These are phyloP conservation scores for Helianthus tuberosus DNA, from an alignment of 129 eudicot species.

Conservation along the genomic window DNA sequence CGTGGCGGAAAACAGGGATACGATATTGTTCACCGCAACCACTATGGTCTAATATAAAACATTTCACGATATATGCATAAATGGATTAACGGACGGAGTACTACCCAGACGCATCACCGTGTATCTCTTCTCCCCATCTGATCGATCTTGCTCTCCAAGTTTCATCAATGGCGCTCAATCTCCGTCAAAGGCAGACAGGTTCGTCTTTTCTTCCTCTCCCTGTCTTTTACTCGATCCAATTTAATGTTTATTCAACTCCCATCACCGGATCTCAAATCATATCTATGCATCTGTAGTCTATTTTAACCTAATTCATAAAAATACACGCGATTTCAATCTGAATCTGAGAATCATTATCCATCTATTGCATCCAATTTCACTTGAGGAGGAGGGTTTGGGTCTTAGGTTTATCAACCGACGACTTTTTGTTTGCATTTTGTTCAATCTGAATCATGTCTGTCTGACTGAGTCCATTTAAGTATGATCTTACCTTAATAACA, in stretches of 20 bases:
- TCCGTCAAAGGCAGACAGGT: slow-evolving; percentile 94
- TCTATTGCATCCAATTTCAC: slow-evolving; percentile 22
- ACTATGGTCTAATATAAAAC: too few species aligned
- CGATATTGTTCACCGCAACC: too few species aligned
- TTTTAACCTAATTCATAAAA: slow-evolving; percentile 9
- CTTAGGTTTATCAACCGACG: slow-evolving; percentile 9
- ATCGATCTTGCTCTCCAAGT: slow-evolving; percentile 14
- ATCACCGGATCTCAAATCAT: slow-evolving; percentile 13
- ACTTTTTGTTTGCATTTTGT: too few species aligned
- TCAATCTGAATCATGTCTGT: slow-evolving; percentile 39
- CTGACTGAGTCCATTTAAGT: neutral
- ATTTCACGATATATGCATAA: too few species aligned
- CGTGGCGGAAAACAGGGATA: too few species aligned
- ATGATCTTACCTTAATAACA: neutral
- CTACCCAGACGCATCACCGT: neutral
- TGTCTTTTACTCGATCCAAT: slow-evolving; percentile 20
- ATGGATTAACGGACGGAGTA: too few species aligned
- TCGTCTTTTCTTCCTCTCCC: slow-evolving; percentile 12
- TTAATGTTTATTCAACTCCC: slow-evolving; percentile 6
- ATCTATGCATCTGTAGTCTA: neutral
- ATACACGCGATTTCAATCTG: slow-evolving; percentile 11
- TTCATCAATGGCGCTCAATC: slow-evolving; percentile 82
- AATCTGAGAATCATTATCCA: slow-evolving; percentile 6
- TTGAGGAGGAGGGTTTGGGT: slow-evolving; percentile 3
- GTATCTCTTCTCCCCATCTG: neutral